Percentiles rank a stretch among this genome's conserved stretches.
phyloP scores from a whole-genome alignment of 73 alveolate species.

The Blepharisma japonicum region DNA sequence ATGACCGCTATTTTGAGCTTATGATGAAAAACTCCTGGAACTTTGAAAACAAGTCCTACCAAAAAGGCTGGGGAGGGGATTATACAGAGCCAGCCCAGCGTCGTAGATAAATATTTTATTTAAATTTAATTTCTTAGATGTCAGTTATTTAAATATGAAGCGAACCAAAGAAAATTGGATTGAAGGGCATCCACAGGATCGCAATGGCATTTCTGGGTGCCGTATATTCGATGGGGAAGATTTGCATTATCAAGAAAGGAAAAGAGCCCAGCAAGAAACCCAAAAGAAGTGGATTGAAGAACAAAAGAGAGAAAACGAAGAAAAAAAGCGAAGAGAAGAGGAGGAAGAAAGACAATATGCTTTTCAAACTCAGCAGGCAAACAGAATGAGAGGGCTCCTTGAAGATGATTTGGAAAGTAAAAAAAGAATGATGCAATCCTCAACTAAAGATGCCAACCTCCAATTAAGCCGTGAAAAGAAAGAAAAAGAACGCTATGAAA shows the following conservation, averaged over 20 bases:
- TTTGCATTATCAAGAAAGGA: slow-evolving; percentile 28
- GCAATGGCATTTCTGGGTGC: slow-evolving; percentile 8
- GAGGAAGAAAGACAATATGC: slow-evolving; percentile 37
- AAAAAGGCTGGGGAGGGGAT: slow-evolving; percentile 18
- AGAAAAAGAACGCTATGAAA: not conserved
- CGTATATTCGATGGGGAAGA: slow-evolving; percentile 31
- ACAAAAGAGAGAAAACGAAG: slow-evolving; percentile 24
- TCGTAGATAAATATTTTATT: too few relatives aligned
- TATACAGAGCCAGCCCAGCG: too few relatives aligned
- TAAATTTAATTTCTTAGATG: too few relatives aligned
- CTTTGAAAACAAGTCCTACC: slow-evolving; percentile 31
- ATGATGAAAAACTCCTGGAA: slow-evolving; percentile 77
- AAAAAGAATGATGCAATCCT: slow-evolving; percentile 19
- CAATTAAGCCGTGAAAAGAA: slow-evolving; percentile 13
- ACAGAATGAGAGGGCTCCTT: slow-evolving; percentile 28
- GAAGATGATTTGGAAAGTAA: slow-evolving; percentile 31
- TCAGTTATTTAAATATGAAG: not conserved
- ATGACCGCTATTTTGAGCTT: slow-evolving; percentile 74
- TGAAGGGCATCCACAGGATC: slow-evolving; percentile 22
- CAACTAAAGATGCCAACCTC: slow-evolving; percentile 19
- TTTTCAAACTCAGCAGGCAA: slow-evolving; percentile 30
- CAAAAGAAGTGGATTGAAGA: slow-evolving; percentile 31
- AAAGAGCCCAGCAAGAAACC: slow-evolving; percentile 23
- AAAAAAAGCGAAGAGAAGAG: not conserved
- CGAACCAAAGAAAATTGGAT: slow-evolving; percentile 33